Percentiles rank a stretch among this genome's conserved stretches.
Conservation (phyloP, 345 rosid species). For the Physaria fendleri region DNA sequence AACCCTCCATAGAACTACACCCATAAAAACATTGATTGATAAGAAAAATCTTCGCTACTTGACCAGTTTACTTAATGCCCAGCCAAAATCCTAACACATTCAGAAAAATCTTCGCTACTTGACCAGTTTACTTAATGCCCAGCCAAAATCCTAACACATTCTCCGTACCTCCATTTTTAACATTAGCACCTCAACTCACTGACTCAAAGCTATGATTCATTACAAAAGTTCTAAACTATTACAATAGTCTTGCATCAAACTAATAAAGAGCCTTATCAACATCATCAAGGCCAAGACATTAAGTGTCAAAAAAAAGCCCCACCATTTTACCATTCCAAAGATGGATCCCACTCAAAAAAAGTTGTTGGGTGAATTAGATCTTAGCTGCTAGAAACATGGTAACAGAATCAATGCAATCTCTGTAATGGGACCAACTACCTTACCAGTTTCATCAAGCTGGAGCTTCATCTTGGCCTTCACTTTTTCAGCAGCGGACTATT, state of each 20-base stretch:
- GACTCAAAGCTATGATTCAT: not conserved
- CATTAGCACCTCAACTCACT: not conserved
- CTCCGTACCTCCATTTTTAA: not conserved
- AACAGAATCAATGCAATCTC: constrained; percentile 11
- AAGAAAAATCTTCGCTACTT: not conserved
- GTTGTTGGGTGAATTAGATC: constrained; percentile 1
- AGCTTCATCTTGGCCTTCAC: constrained; percentile 90
- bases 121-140: not conserved
- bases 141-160: not conserved
- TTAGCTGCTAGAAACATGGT: not conserved
- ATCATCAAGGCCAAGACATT: constrained; percentile 2
- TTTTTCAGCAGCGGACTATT: constrained; percentile 72
- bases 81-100: not conserved
- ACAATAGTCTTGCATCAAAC: constrained; percentile 6
- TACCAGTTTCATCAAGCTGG: constrained; percentile 86
- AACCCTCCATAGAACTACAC: not conserved
- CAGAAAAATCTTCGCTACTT: too few species aligned
- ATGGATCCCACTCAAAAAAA: constrained; percentile 17
- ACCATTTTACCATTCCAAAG: not conserved
- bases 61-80: not conserved
- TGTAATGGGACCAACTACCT: constrained; percentile 10
- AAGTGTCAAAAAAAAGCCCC: constrained; percentile 6
- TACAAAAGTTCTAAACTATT: not conserved
- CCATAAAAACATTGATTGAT: not conserved
- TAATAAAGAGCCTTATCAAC: not conserved